phyloP scores from a whole-genome alignment of 169 alveolate species.

The Cryptosporidium andersoni region DNA sequence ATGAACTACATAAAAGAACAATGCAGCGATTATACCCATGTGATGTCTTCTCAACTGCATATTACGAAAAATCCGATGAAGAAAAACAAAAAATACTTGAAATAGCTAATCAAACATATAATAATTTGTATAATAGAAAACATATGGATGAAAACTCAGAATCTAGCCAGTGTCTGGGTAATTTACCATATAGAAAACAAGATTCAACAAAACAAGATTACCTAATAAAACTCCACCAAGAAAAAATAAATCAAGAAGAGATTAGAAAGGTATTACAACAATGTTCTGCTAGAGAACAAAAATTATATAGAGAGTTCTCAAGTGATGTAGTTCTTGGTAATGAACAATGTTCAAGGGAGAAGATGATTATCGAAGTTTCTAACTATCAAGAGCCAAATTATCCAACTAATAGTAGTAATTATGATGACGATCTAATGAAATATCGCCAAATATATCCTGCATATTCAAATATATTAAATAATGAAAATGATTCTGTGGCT shows the following conservation, averaged over 20 bases:
- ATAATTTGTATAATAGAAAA: not conserved
- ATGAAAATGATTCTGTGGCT: constrained; percentile 4
- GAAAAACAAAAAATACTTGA: constrained; percentile 1
- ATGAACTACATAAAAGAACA: constrained; percentile 24
- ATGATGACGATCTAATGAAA: constrained; percentile 2
- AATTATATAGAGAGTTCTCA: constrained; percentile 37
- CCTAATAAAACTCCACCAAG: constrained; percentile 17
- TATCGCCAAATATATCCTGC: constrained; percentile 19
- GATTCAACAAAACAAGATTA: constrained; percentile 3
- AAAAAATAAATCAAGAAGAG: not conserved
- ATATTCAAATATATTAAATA: constrained; percentile 38
- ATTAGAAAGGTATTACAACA: constrained; percentile 2
- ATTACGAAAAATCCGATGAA: not conserved
- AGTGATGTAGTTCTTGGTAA: constrained; percentile 27
- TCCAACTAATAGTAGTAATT: not conserved
- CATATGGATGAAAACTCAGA: not conserved
- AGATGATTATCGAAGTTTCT: constrained; percentile 14
- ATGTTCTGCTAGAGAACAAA: constrained; percentile 38
- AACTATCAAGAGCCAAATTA: not conserved
- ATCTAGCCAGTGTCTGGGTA: not conserved
- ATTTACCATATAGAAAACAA: not conserved
- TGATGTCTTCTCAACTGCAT: constrained; percentile 21
- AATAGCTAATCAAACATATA: constrained; percentile 1
- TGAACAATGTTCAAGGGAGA: constrained; percentile 21
- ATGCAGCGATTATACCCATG: constrained; percentile 36